A percentile compares a stretch with the other conserved stretches of the same genome.
Evolutionary conservation across 164 flowering plant species (phyloP).

Genomic region (Nelumbo lutea): DNA sequence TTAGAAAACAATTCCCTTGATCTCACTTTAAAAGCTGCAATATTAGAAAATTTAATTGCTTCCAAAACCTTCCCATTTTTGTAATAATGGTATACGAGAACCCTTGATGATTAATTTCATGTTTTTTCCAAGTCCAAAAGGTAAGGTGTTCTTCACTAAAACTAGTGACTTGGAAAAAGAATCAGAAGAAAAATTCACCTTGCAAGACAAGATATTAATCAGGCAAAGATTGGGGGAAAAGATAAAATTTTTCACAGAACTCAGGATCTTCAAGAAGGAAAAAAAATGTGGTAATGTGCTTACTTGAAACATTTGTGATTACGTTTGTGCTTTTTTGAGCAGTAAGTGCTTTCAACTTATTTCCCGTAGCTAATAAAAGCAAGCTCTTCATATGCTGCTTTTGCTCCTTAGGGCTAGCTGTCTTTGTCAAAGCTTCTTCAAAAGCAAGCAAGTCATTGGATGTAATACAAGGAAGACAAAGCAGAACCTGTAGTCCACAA

Average conservation of each 20-base stretch:
- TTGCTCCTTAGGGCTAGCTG: constrained; percentile 86
- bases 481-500: constrained; percentile 53
- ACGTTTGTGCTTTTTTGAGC: constrained; percentile 77
- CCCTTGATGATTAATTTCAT: no score
- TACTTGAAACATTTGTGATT: constrained; percentile 86
- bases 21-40: neutral
- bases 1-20: neutral
- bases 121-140: no score
- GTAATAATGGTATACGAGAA: no score
- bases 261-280: neutral
- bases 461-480: constrained; percentile 77
- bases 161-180: neutral
- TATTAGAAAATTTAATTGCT: no score
- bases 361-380: constrained; percentile 76
- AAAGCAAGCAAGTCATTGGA: constrained; percentile 64
- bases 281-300: constrained; percentile 14
- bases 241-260: neutral
- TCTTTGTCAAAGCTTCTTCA: constrained; percentile 84
- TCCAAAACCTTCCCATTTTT: no score
- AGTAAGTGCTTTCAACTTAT: constrained; percentile 81
- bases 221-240: neutral
- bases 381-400: constrained; percentile 88
- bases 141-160: neutral
- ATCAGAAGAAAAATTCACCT: neutral
- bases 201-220: neutral